Base-by-base conservation (phyloP, 495 filamentous ascomycete species). In the Chaetomium tenue region DNA sequence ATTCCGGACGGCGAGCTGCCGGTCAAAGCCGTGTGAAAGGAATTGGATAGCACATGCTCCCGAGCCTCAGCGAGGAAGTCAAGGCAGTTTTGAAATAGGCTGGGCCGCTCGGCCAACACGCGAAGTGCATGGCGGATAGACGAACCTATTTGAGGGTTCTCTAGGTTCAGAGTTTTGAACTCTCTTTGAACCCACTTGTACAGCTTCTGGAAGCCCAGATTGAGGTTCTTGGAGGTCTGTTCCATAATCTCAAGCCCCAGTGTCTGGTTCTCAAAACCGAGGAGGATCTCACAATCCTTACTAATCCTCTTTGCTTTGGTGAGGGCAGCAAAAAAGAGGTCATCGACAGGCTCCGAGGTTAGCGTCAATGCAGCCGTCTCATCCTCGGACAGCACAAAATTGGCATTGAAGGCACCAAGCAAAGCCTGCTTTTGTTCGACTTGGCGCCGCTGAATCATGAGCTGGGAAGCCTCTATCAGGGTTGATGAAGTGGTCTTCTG, bases 181-280 rank as follows among this genome's bases (percentile, higher is more conserved):
- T 98, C 93, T 39, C 88, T 86, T 74, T 97, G 92, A 11, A 96
- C 88, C 95, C 95, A 98, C 65, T 88, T 84, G 74, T 93, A 96
- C 12, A 98, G 81, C 74, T 97, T 98, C 75, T 98, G 93, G 71
- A 95, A 98, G 15, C 90, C 93, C 15, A 83, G 83, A 72, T 96
- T 94, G n/a, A 99, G 83, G 46, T 90, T 86, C 61, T 88, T 87
- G 15, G 91, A 89, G 61, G 87, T 91, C 75, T 92, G 85, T 60
- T 97, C 94, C 86, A 98, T 92, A 23, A 98, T 85, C 69, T 98
- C 92, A 9, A 91, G 76, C 5, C 90, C 91, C 12, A 97, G 77
- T 48, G 86, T 86, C 77, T 98, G 92, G 70, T 92, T 91, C 74
- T 97, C 93, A 22, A 89, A 90, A 20, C 93, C 92, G 0, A 99